Evolutionary conservation across 768 basidiomycete species (phyloP).

Genomic region (Russula dissimulans): DNA sequence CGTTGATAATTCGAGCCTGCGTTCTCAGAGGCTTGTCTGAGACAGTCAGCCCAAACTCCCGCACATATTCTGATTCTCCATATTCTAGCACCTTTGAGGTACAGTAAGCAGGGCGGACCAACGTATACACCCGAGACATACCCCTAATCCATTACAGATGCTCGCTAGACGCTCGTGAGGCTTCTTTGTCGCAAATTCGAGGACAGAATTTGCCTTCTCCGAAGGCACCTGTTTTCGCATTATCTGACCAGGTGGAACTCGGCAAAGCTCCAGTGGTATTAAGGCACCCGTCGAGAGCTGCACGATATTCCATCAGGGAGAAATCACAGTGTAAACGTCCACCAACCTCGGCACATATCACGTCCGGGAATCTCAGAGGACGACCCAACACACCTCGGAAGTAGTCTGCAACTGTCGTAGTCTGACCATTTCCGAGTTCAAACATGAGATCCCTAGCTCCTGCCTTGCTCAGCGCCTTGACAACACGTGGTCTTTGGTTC

Average conservation of each 20-base stretch:
- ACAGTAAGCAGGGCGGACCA: background rate
- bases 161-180: conserved; percentile 47
- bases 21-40: conserved; percentile 43
- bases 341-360: conserved; percentile 60
- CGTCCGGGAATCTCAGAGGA: conserved; percentile 47
- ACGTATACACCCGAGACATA: conserved; percentile 19
- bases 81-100: conserved; percentile 41
- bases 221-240: conserved; percentile 62
- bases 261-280: conserved; percentile 60
- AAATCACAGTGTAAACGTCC: background rate
- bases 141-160: conserved; percentile 45
- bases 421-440: conserved; percentile 43
- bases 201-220: conserved; percentile 50
- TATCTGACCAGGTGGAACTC: conserved; percentile 54
- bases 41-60: conserved; percentile 61
- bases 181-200: conserved; percentile 55
- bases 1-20: conserved; percentile 50
- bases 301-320: background rate
- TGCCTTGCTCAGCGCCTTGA: conserved; percentile 47
- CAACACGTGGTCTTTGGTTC: conserved; percentile 30
- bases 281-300: conserved; percentile 53
- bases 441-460: conserved; percentile 50
- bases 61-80: conserved; percentile 42
- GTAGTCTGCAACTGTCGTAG: conserved; percentile 50
- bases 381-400: conserved; percentile 46